Evolutionary conservation across 306 rosid genomes (phyloP), one percentile per base, ranked within the genome.

Genomic region (Sechiopsis laciniata): DNA sequence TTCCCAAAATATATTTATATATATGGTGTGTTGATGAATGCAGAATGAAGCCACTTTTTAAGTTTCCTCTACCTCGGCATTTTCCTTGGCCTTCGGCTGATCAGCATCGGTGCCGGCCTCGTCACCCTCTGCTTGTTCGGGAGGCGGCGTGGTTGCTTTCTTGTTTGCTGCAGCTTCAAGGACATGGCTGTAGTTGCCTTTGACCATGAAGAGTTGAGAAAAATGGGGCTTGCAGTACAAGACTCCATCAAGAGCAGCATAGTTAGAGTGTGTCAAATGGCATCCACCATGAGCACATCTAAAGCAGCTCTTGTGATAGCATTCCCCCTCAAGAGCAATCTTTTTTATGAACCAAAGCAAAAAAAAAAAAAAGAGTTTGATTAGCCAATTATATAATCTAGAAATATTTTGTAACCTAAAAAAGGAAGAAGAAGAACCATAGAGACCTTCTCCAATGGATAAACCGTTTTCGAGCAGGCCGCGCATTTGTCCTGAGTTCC

Each of bases 281-380:
- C 99, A 94, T 17, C 99, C 99, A 51, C 86, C 99, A 77, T 91
- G 97, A 77, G 97, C 97, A 84, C 99, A 94, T 89, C 96, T 91
- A 72, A 94, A 94, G 89, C 99, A 94, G 2, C 83, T 69, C 83
- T 85, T 94, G 85, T 94, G 99, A 88, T 58, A 91, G 77, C 91
- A 78, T 65, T 91, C 97, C 10, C 97, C 99, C 84, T 94, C 99
- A 50, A 94, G 26, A 59, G 86, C 53, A 62, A 94, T 81, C 99
- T 94, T n/a, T n/a, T 72, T 55, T 7, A 42, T 9, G 0, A 42
- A 7, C 48, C 48, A 42, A 32, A 32, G 9, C 8, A 32, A 8
- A 60, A 60, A 12, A n/a, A n/a, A n/a, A n/a, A n/a, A n/a, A n/a
- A n/a, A n/a, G n/a, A n/a, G n/a, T n/a, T n/a, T n/a, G n/a, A n/a